Percentiles rank a stretch among this genome's conserved stretches.
phyloP scores from a whole-genome alignment of 2,329 filamentous ascomycete genomes.

The Trichoderma brevicompactum region DNA sequence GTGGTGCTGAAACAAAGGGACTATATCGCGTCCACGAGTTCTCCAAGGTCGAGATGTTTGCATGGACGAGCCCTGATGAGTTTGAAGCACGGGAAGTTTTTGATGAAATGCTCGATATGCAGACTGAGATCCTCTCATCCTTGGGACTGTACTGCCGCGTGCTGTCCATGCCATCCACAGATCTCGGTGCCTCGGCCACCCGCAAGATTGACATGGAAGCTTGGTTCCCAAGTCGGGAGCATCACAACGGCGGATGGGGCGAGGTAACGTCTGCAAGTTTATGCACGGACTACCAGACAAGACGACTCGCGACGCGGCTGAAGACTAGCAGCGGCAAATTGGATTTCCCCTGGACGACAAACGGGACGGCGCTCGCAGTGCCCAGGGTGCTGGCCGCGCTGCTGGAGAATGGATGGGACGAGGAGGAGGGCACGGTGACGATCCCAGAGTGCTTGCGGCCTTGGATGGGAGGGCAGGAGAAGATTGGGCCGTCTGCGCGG shows the following conservation, averaged over 20 bases:
- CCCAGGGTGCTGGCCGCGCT: slow-evolving; percentile 87
- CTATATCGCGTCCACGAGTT: slow-evolving; percentile 98
- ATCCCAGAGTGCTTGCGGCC: slow-evolving; percentile 79
- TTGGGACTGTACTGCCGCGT: slow-evolving; percentile 85
- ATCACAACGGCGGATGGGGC: slow-evolving; percentile 65
- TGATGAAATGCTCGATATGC: slow-evolving; percentile 83
- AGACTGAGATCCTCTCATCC: slow-evolving; percentile 77
- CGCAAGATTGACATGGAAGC: slow-evolving; percentile 94
- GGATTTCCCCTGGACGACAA: slow-evolving; percentile 84
- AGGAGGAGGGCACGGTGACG: slow-evolving; percentile 65
- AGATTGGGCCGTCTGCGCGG: slow-evolving; percentile 53
- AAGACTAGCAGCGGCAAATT: slow-evolving; percentile 59
- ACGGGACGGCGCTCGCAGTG: slow-evolving; percentile 91
- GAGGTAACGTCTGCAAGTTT: slow-evolving; percentile 90
- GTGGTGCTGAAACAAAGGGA: slow-evolving; percentile 89
- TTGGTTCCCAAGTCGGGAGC: slow-evolving; percentile 80
- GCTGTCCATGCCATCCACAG: slow-evolving; percentile 86
- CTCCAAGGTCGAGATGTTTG: slow-evolving; percentile 97
- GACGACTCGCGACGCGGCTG: slow-evolving; percentile 77
- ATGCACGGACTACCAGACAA: slow-evolving; percentile 92
- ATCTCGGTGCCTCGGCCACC: slow-evolving; percentile 85
- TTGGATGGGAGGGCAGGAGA: slow-evolving; percentile 80
- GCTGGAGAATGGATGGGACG: slow-evolving; percentile 88
- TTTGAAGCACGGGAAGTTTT: slow-evolving; percentile 64
- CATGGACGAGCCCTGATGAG: slow-evolving; percentile 72